phyloP scores from a whole-genome alignment of 129 eudicot genomes.

The Centaurea solstitialis region DNA sequence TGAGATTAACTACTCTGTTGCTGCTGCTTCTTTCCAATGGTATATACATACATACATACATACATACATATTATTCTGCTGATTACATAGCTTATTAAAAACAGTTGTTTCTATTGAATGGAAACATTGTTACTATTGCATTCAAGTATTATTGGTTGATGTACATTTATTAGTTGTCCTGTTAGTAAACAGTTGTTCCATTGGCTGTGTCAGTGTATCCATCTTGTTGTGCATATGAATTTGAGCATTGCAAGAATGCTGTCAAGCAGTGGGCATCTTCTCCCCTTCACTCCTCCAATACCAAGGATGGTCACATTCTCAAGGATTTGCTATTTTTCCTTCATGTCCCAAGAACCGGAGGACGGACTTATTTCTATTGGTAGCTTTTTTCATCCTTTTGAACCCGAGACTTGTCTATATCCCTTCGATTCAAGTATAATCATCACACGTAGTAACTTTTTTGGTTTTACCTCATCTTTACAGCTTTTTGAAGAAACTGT shows the following conservation, averaged over 20 bases:
- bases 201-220: constrained; percentile 47
- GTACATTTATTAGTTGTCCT: not conserved
- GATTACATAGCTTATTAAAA: too few relatives aligned
- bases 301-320: constrained; percentile 56
- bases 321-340: constrained; percentile 82
- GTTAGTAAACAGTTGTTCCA: constrained; percentile 1
- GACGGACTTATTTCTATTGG: constrained; percentile 90
- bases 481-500: constrained; percentile 87
- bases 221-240: constrained; percentile 40
- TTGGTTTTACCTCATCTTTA: constrained; percentile 7
- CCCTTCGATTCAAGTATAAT: not conserved
- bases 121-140: not conserved
- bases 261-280: constrained; percentile 85
- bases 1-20: constrained; percentile 39
- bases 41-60: constrained; percentile 12
- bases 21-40: constrained; percentile 44
- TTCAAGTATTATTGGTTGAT: not conserved
- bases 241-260: constrained; percentile 49
- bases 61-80: too few relatives aligned
- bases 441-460: not conserved
- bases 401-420: not conserved
- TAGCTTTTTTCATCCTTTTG: constrained; percentile 4
- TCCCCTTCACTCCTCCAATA: constrained; percentile 47
- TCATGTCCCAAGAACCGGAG: constrained; percentile 97
- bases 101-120: not conserved